Percentiles rank a stretch among this genome's conserved stretches.
Evolutionary conservation across 148 eudicot genomes (phyloP).

Genomic region (Drosera capensis): DNA sequence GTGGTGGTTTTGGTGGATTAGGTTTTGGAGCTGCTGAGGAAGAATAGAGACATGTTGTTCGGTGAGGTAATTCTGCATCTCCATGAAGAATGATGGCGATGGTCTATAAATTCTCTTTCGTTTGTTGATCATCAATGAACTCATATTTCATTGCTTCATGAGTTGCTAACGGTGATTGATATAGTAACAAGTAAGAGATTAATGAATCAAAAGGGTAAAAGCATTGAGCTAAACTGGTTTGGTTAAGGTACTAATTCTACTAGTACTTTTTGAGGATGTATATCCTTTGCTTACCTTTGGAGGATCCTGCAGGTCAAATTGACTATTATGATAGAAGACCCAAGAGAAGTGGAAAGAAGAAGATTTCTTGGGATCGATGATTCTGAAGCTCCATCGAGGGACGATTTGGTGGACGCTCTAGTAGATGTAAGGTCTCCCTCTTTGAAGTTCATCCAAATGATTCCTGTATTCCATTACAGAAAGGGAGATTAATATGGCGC

Average conservation of each 20-base stretch:
- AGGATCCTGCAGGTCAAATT: conserved; percentile 60
- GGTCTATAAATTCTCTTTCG: neutral
- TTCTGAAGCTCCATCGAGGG: conserved; percentile 75
- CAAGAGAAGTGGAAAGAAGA: conserved; percentile 74
- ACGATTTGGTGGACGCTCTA: conserved; percentile 63
- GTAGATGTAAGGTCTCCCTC: conserved; percentile 46
- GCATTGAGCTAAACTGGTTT: too few relatives aligned
- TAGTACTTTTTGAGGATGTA: too few relatives aligned
- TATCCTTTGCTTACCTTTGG: too few relatives aligned
- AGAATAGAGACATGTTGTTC: conserved; percentile 78
- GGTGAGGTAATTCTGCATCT: conserved; percentile 75
- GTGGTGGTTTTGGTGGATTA: conserved; percentile 9
- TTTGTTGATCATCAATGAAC: too few relatives aligned
- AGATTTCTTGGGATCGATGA: conserved; percentile 88
- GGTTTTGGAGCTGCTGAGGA: conserved; percentile 87
- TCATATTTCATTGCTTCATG: too few relatives aligned
- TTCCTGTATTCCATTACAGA: neutral
- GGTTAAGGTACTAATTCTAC: too few relatives aligned
- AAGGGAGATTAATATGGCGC: too few relatives aligned
- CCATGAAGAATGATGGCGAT: too few relatives aligned
- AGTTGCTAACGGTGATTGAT: too few relatives aligned
- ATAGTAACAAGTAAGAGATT: too few relatives aligned
- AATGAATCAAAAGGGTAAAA: too few relatives aligned
- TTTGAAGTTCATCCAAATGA: neutral
- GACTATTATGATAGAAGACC: conserved; percentile 84